Percentiles rank a stretch among this genome's conserved stretches.
These are phyloP conservation scores for Polychaeton citri DNA, from an alignment of 2,329 filamentous ascomycete genomes.

Conservation along the genomic window DNA sequence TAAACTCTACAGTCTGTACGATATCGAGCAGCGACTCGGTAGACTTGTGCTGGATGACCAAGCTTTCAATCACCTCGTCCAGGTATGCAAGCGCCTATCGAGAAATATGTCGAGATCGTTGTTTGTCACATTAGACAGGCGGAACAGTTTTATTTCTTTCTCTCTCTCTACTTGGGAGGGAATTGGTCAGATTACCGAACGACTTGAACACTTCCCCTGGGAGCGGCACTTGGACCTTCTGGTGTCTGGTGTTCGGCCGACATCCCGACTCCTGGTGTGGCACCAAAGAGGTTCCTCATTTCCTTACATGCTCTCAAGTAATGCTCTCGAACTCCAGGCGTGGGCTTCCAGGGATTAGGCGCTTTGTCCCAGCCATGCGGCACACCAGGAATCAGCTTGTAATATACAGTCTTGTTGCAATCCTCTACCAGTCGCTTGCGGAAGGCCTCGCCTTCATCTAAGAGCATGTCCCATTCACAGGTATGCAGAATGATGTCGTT, in stretches of 20 bases:
- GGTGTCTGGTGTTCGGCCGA: conserved; percentile 3
- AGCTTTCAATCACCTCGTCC: no score
- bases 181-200: conserved; percentile 7
- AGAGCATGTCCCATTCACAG: conserved; percentile 55
- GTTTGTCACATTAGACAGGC: no score
- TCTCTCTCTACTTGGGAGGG: no score
- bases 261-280: neutral
- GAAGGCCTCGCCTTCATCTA: conserved; percentile 50
- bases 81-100: no score
- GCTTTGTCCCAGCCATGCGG: conserved; percentile 56
- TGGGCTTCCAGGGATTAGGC: conserved; percentile 44
- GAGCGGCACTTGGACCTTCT: conserved; percentile 7
- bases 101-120: no score
- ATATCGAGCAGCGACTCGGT: no score
- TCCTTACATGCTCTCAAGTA: conserved; percentile 42
- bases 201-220: conserved; percentile 10
- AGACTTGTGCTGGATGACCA: no score
- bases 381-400: conserved; percentile 45
- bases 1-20: no score
- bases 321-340: conserved; percentile 37
- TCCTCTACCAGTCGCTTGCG: conserved; percentile 38
- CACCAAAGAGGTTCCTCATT: conserved; percentile 40
- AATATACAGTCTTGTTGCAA: conserved; percentile 41
- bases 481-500: conserved; percentile 49
- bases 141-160: no score